phyloP scores from a whole-genome alignment of 805 yeast genomes.

The Candida argentea region DNA sequence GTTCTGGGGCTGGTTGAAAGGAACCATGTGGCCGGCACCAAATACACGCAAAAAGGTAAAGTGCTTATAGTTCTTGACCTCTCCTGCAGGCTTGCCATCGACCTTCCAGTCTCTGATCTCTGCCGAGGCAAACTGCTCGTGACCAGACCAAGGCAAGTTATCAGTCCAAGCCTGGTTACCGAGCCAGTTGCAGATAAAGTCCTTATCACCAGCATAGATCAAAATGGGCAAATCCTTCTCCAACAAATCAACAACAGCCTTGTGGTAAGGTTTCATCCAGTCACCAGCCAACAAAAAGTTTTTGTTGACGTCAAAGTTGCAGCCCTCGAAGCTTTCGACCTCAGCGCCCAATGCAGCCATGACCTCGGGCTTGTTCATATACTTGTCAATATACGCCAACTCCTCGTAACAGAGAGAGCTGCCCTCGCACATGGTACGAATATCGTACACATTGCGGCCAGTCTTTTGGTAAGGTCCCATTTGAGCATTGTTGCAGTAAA shows the following conservation, averaged over 20 bases:
- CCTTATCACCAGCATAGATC: constrained; percentile 92
- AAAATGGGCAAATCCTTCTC: constrained; percentile 68
- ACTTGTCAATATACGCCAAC: constrained; percentile 63
- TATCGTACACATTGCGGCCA: constrained; percentile 87
- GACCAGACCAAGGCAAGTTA: constrained; percentile 54
- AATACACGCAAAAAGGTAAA: constrained; percentile 16
- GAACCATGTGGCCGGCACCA: constrained; percentile 19
- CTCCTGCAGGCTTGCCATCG: constrained; percentile 24
- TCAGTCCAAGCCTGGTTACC: constrained; percentile 83
- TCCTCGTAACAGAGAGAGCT: constrained; percentile 67
- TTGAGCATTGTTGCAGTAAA: constrained; percentile 81
- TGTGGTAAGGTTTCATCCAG: constrained; percentile 72
- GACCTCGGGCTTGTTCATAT: constrained; percentile 69
- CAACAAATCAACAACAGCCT: constrained; percentile 51
- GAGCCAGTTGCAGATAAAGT: constrained; percentile 86
- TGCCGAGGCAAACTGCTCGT: constrained; percentile 33
- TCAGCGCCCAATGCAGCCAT: constrained; percentile 84
- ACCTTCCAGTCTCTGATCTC: constrained; percentile 35
- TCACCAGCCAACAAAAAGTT: constrained; percentile 84
- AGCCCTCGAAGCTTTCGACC: constrained; percentile 64
- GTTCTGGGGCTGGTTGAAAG: constrained; percentile 13
- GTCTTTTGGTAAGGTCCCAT: constrained; percentile 50
- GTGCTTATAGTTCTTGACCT: constrained; percentile 20
- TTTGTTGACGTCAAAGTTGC: constrained; percentile 69
- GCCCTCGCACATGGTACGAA: constrained; percentile 70